Conservation (phyloP, 768 basidiomycete genomes). For the Chalciporus piperatus region DNA sequence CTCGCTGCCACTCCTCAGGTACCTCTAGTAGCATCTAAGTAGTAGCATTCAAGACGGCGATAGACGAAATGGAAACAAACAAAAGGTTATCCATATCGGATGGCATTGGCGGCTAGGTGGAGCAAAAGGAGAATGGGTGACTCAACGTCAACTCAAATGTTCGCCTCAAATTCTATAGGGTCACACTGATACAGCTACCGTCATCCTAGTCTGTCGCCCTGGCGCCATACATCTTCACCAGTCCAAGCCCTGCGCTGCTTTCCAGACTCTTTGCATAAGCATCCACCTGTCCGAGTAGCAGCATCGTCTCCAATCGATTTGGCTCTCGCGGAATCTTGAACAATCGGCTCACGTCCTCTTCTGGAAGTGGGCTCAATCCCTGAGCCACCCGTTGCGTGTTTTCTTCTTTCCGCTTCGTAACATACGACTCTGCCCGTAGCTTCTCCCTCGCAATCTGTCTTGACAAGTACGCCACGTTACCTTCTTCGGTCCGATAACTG, state of each 20-base stretch:
- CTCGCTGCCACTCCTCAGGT: too few species aligned
- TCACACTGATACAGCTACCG: too few species aligned
- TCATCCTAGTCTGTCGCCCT: constrained; percentile 30
- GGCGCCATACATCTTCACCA: constrained; percentile 87
- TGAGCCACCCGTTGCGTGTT: constrained; percentile 75
- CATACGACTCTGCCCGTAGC: constrained; percentile 69
- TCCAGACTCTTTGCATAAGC: constrained; percentile 78
- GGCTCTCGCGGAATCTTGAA: constrained; percentile 91
- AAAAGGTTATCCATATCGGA: too few species aligned
- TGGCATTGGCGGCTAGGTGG: too few species aligned
- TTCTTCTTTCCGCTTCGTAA: constrained; percentile 88
- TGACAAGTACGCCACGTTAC: constrained; percentile 83
- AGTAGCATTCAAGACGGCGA: too few species aligned
- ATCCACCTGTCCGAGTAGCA: constrained; percentile 86
- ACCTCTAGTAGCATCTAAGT: too few species aligned
- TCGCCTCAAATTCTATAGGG: too few species aligned
- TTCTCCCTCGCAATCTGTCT: constrained; percentile 89
- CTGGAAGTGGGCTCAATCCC: constrained; percentile 81
- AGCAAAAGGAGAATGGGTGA: too few species aligned
- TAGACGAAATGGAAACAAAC: too few species aligned
- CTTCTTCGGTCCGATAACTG: constrained; percentile 85
- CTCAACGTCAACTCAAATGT: too few species aligned
- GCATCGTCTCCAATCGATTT: constrained; percentile 81
- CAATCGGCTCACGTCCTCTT: constrained; percentile 78
- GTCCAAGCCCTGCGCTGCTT: constrained; percentile 50